These are phyloP conservation scores for Prunella vulgaris DNA, from an alignment of 257 asterid species.

Conservation along the genomic window DNA sequence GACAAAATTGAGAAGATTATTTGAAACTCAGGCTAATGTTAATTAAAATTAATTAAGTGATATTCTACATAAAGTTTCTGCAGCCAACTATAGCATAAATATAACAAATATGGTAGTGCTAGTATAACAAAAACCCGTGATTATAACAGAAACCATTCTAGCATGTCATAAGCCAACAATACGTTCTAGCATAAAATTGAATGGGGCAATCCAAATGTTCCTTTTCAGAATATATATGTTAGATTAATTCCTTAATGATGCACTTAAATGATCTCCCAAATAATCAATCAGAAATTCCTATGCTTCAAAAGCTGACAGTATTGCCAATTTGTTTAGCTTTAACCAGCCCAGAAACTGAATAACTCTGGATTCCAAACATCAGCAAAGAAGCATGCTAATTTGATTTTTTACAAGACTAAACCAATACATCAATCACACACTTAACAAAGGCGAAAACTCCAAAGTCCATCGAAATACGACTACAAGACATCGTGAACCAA, in stretches of 20 bases:
- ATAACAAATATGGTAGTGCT: background rate
- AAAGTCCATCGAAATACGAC: background rate
- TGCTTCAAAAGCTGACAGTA: background rate
- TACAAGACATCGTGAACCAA: slow-evolving; percentile 3
- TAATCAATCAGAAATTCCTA: background rate
- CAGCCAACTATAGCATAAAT: background rate
- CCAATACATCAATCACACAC: background rate
- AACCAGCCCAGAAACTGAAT: background rate
- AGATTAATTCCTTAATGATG: background rate
- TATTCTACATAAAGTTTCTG: background rate
- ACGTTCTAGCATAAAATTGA: background rate
- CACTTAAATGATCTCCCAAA: background rate
- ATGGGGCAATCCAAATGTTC: background rate
- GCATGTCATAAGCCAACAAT: background rate
- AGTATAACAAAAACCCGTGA: background rate
- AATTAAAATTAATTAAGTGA: background rate
- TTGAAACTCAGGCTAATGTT: background rate
- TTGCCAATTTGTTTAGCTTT: background rate
- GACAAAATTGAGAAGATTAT: background rate
- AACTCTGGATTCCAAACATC: background rate
- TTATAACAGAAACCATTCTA: background rate
- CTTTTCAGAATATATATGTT: background rate
- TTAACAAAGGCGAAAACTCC: background rate
- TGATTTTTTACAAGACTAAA: background rate
- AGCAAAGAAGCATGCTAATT: background rate